Percentiles rank a stretch among this genome's conserved stretches.
These are phyloP conservation scores for Penicillium sp. DNA, from an alignment of 2,329 filamentous ascomycete genomes.

Conservation along the genomic window DNA sequence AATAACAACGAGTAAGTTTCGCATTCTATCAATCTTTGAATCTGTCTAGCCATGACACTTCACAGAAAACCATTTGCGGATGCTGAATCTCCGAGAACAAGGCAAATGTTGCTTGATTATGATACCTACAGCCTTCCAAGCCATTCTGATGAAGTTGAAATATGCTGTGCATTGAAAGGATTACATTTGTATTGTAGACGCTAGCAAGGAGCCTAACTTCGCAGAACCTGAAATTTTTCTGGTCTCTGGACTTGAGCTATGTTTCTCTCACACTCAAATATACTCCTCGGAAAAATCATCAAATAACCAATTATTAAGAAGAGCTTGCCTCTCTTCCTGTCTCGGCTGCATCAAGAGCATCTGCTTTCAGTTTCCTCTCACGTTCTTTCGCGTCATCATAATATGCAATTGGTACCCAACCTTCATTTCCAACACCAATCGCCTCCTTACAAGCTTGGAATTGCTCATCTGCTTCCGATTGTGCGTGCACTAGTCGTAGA, in stretches of 20 bases:
- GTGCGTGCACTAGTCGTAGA: conserved; percentile 1
- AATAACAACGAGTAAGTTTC: conserved; percentile 23
- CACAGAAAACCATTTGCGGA: conserved; percentile 23
- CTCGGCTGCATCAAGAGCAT: conserved; percentile 19
- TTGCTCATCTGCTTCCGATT: conserved; percentile 13
- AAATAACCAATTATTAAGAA: conserved; percentile 22
- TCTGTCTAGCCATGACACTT: conserved; percentile 16
- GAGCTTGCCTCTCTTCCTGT: conserved; percentile 12
- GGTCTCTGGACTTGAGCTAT: no score
- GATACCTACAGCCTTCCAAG: conserved; percentile 18
- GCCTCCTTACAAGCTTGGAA: conserved; percentile 9
- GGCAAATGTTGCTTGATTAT: conserved; percentile 25
- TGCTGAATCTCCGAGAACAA: conserved; percentile 27
- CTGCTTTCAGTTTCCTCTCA: conserved; percentile 15
- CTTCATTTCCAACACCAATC: conserved; percentile 22
- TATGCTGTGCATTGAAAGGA: conserved; percentile 19
- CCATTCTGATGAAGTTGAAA: conserved; percentile 22
- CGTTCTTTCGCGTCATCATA: conserved; percentile 15
- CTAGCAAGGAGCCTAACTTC: conserved; percentile 17
- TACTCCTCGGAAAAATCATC: conserved; percentile 20
- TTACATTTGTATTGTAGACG: conserved; percentile 24
- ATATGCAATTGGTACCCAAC: conserved; percentile 17
- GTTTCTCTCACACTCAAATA: no score
- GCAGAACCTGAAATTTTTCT: no score
- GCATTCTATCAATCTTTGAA: conserved; percentile 16